Evolutionary conservation across 2,329 filamentous ascomycete species (phyloP), one percentile per base, ranked within the genome.

Genomic region (Pochonia chlamydosporia): DNA sequence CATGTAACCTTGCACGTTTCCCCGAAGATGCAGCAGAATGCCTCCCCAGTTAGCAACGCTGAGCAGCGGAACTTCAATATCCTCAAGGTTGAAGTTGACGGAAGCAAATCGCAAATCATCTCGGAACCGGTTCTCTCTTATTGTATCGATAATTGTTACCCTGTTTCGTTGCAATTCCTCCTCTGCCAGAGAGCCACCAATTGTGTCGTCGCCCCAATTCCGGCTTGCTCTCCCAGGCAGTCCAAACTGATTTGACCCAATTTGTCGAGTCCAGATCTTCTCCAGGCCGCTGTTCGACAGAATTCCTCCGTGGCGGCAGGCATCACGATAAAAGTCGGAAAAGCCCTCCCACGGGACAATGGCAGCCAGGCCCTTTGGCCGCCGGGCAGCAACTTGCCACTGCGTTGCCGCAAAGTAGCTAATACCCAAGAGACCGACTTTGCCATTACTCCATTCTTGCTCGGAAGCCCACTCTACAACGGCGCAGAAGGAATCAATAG

Each of bases 11-110:
- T 84, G 73, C 7, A 88, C 72, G 53, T 88, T 88, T 2, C 84
- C 84, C 7, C 84, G 72, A 5, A 87, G 70, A 54, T 88, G 84
- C 1, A 88, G 71, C 4, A 83, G 62, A 41, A 87, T 87, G 1
- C 83, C 83, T 10, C 83, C 84, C 83, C 82, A 87, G 60, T 87
- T 87, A 0, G 75, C 84, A 0, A 87, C 84, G 0, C 74, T 79
- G 0, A 87, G 72, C 0, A 87, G 56, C 0, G 84, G 84, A 0
- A 87, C 82, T 49, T 84, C 70, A 35, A 88, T 85, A 50, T 87
- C 81, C 14, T 68, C 74, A 59, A 85, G 69, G 40, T 78, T 68
- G 54, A 83, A 87, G 43, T 87, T 82, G 55, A 81, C 84, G 37
- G 74, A 79, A 1, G 79, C 74, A 49, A 85, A 85, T 62, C 85